Percentiles rank a stretch among this genome's conserved stretches.
phyloP scores from a whole-genome alignment of 345 rosid species.

The Adansonia digitata region DNA sequence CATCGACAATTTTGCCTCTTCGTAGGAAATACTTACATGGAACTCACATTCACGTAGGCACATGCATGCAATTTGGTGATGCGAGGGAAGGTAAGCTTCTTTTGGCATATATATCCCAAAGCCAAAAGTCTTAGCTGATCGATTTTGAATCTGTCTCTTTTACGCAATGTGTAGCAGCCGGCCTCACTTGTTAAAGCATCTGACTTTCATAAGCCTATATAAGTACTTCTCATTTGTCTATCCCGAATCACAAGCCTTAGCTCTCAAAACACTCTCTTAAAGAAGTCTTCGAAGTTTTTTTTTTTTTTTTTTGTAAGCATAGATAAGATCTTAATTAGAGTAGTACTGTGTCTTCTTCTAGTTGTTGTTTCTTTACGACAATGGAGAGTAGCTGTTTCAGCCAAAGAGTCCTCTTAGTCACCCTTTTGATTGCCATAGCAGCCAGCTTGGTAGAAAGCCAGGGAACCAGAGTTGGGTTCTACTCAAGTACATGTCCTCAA shows the following conservation, averaged over 20 bases:
- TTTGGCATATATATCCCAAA: not conserved
- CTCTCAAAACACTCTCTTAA: not conserved
- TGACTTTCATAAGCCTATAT: not conserved
- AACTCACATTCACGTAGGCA: not conserved
- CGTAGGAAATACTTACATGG: not conserved
- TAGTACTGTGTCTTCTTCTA: too few relatives aligned
- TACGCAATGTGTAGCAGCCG: not conserved
- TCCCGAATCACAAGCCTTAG: not conserved
- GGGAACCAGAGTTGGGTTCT: conserved; percentile 33
- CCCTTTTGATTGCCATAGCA: conserved; percentile 12
- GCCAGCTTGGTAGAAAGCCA: conserved; percentile 17
- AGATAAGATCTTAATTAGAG: too few relatives aligned
- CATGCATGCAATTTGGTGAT: conserved; percentile 1
- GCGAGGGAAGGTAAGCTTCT: not conserved
- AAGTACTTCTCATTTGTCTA: not conserved
- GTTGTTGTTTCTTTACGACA: not conserved
- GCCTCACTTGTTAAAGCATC: not conserved
- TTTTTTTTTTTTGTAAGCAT: not conserved
- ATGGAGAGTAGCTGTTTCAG: not conserved
- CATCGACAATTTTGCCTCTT: not conserved
- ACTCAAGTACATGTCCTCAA: conserved; percentile 33
- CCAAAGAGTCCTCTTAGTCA: not conserved
- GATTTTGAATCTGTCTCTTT: not conserved
- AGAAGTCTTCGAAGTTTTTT: not conserved
- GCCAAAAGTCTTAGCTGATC: not conserved